A percentile compares a stretch with the other conserved stretches of the same genome.
phyloP scores from a whole-genome alignment of 805 yeast genomes.

The Grigorovia humatica region DNA sequence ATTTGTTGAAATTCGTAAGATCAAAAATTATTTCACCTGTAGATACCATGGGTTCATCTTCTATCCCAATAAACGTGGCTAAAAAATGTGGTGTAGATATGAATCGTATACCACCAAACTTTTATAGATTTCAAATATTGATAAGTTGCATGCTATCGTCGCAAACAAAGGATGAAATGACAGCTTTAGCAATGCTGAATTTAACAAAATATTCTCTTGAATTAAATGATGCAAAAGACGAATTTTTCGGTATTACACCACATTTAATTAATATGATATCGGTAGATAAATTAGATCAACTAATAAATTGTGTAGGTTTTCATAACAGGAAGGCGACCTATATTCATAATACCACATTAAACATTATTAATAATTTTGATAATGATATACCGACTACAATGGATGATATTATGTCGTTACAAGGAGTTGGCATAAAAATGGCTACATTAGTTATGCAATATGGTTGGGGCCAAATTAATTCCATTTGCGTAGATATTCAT shows the following conservation, averaged over 20 bases:
- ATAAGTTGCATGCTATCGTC: slow-evolving; percentile 80
- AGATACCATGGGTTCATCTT: slow-evolving; percentile 79
- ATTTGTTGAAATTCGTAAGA: slow-evolving; percentile 52
- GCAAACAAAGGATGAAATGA: slow-evolving; percentile 86
- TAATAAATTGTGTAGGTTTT: slow-evolving; percentile 79
- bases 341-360: slow-evolving; percentile 49
- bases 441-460: slow-evolving; percentile 69
- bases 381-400: slow-evolving; percentile 68
- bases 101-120: slow-evolving; percentile 24
- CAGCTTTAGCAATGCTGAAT: slow-evolving; percentile 56
- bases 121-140: slow-evolving; percentile 60
- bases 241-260: slow-evolving; percentile 39
- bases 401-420: slow-evolving; percentile 54
- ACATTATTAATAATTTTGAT: slow-evolving; percentile 39
- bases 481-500: slow-evolving; percentile 94
- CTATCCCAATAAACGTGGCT: slow-evolving; percentile 34
- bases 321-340: slow-evolving; percentile 69
- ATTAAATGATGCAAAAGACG: slow-evolving; percentile 25
- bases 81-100: slow-evolving; percentile 19
- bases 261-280: slow-evolving; percentile 41
- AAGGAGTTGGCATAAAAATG: slow-evolving; percentile 97
- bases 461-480: slow-evolving; percentile 68
- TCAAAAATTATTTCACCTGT: slow-evolving; percentile 65
- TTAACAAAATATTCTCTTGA: slow-evolving; percentile 41
- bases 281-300: slow-evolving; percentile 48